phyloP scores from a whole-genome alignment of 2,329 filamentous ascomycete species.

The Sporothrix brasiliensis region DNA sequence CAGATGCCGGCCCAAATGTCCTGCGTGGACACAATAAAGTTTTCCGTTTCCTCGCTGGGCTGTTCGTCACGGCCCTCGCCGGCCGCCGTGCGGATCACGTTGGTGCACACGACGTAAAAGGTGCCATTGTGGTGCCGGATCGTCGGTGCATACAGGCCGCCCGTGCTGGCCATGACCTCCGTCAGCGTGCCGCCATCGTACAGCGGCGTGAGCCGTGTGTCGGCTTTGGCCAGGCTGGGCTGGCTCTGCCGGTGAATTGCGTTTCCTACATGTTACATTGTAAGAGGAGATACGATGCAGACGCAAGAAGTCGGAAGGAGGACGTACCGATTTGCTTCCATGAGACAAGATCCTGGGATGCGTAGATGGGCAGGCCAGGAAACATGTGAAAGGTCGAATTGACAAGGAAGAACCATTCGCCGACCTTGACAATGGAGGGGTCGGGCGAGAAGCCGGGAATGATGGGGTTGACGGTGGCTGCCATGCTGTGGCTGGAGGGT shows the following conservation, averaged over 20 bases:
- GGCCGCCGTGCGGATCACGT: not conserved
- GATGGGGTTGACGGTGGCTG: slow-evolving; percentile 12
- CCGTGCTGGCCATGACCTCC: slow-evolving; percentile 9
- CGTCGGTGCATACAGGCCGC: slow-evolving; percentile 4
- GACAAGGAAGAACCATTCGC: slow-evolving; percentile 19
- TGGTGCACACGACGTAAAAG: slow-evolving; percentile 19
- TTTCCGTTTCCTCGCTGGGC: not conserved
- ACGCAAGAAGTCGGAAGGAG: not conserved
- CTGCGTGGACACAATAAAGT: slow-evolving; percentile 5
- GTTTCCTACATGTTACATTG: not conserved
- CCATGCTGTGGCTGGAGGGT: not conserved
- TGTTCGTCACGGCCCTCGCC: not conserved
- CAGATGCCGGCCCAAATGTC: slow-evolving; percentile 14
- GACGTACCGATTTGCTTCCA: slow-evolving; percentile 11
- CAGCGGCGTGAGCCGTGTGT: slow-evolving; percentile 15
- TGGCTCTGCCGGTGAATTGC: slow-evolving; percentile 19
- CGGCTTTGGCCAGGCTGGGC: slow-evolving; percentile 10
- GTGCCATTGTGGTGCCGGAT: slow-evolving; percentile 1
- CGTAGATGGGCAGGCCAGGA: slow-evolving; percentile 17
- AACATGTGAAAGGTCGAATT: slow-evolving; percentile 17
- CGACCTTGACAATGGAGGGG: slow-evolving; percentile 16
- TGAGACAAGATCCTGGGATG: not conserved
- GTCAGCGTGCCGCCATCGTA: not conserved
- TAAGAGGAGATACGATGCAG: too few species aligned
- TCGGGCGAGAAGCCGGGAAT: slow-evolving; percentile 15